Evolutionary conservation across 805 yeast species (phyloP).

Genomic region (Kodamaea hsintzibuensis): DNA sequence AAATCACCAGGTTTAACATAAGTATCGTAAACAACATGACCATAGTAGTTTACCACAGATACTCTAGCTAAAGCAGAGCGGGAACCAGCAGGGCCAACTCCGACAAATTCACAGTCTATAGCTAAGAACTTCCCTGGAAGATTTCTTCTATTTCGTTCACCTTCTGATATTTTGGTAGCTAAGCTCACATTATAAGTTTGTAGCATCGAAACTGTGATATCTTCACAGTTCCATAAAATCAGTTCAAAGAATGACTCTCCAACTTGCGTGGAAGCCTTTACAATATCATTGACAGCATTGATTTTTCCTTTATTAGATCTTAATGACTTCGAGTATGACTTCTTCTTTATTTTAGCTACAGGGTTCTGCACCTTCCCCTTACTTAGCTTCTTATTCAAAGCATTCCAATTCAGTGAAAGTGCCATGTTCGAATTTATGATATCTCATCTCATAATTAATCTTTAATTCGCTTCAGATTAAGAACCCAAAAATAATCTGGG

Average conservation of each 20-base stretch:
- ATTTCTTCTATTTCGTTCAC: conserved; percentile 17
- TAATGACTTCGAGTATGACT: not conserved
- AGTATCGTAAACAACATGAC: conserved; percentile 66
- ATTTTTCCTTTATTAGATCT: not conserved
- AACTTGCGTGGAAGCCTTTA: not conserved
- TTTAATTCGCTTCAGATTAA: not conserved
- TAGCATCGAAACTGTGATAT: not conserved
- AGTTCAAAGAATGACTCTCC: conserved; percentile 1
- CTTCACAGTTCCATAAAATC: conserved; percentile 9
- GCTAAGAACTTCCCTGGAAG: conserved; percentile 74
- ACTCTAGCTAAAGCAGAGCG: conserved; percentile 81
- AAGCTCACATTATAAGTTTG: not conserved
- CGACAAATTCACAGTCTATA: conserved; percentile 94
- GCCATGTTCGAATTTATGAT: not conserved
- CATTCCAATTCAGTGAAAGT: conserved; percentile 26
- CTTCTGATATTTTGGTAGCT: not conserved
- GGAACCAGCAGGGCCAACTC: conserved; percentile 74
- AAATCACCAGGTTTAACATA: conserved; percentile 73
- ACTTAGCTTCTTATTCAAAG: conserved; percentile 14
- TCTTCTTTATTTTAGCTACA: not conserved
- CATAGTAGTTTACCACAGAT: conserved; percentile 81
- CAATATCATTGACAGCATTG: not conserved
- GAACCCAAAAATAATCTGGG: not conserved
- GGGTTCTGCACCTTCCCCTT: conserved; percentile 2
- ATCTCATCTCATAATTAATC: not conserved